Conservation (phyloP, 345 rosid species). For the Iberis pinnata region DNA sequence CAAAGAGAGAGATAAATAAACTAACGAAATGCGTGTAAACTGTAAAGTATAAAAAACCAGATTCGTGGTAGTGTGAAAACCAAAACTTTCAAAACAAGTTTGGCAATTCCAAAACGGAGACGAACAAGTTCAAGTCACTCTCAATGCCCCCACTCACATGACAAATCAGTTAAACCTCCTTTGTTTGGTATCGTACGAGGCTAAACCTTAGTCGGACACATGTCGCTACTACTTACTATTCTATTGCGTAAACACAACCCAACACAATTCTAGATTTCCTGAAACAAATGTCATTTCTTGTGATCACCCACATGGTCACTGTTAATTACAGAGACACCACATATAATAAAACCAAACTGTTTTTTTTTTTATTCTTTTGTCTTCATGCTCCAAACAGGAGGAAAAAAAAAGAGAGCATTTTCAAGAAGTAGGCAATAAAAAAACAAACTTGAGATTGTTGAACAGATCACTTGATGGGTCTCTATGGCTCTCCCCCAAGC, state of each 20-base stretch:
- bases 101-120: conserved; percentile 3
- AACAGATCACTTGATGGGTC: conserved; percentile 6
- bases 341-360: not conserved
- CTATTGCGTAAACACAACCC: not conserved
- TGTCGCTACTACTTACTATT: not conserved
- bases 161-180: not conserved
- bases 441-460: not conserved
- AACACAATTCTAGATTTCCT: not conserved
- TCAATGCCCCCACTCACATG: conserved; percentile 16
- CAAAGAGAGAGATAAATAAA: no score
- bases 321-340: conserved; percentile 23
- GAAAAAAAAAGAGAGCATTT: conserved; percentile 8
- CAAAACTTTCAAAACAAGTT: not conserved
- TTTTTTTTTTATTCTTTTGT: conserved; percentile 18
- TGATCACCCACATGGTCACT: conserved; percentile 19
- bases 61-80: not conserved
- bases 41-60: not conserved
- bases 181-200: conserved; percentile 12
- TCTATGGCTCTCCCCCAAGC: conserved; percentile 90
- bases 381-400: conserved; percentile 16
- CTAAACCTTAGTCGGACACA: conserved; percentile 3
- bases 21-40: no score
- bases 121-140: conserved; percentile 6
- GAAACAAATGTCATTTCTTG: conserved; percentile 20
- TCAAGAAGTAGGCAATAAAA: conserved; percentile 13